Base-by-base conservation (phyloP, 164 flowering plant genomes). In the Pachysandra terminalis region DNA sequence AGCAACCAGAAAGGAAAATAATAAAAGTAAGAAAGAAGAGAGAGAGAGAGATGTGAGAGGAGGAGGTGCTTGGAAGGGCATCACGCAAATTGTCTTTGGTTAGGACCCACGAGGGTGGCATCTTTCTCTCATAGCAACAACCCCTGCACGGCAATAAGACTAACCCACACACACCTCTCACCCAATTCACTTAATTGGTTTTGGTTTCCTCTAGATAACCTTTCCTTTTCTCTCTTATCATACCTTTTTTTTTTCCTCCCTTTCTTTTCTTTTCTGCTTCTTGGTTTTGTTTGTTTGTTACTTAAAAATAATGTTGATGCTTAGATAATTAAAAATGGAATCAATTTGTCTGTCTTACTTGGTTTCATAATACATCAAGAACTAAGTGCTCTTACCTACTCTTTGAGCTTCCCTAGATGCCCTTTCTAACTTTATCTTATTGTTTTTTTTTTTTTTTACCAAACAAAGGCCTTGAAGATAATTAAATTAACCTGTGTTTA, bases 51-150 rank as follows among this genome's bases (percentile, higher is more conserved):
- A 28, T 68, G 68, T 75, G 77, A 73, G 76, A 32, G 75, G 19
- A 15, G 77, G 77, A 63, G 7, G 71, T 68, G 69, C 61, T 72
- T 70, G 73, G 71, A 69, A 75, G 75, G 73, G 78, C 74, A 79
- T 78, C 78, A 75, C 32, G 63, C 77, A 73, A 73, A 71, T 80
- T 80, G 80, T 79, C 77, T 81, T 73, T 71, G 67, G 23, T 69
- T 72, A 22, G 79, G 76, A 45, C 84, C 84, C 80, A 81, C 81
- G 5, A 65, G 28, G 66, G 55, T 62, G 71, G 65, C 52, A 23
- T 27, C 28, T 64, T n/a, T n/a, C n/a, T n/a, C n/a, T n/a, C n/a
- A n/a, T n/a, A 7, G 48, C 68, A 75, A 22, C 57, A 32, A 32
- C 3, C 49, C n/a, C 71, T 27, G 32, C 81, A 74, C 81, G 78